Base-by-base conservation (phyloP, 2,329 filamentous ascomycete species). In the Colletotrichum melonis region DNA sequence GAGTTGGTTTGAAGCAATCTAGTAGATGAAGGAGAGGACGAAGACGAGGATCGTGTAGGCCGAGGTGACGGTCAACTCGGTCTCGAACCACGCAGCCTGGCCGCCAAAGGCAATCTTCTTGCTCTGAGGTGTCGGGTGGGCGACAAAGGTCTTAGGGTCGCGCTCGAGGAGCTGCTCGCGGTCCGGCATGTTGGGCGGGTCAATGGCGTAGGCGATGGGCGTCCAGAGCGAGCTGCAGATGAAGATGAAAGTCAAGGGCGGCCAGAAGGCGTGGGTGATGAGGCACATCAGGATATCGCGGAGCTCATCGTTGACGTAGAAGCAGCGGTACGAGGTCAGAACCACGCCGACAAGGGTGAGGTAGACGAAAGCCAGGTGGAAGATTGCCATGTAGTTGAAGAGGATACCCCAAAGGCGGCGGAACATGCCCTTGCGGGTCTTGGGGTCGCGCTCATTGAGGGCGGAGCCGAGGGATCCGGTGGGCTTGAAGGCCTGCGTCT, bases 221-320 rank as follows among this genome's bases (percentile, higher is more conserved):
- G 86, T 89, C 88, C 88, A 91, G 30, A 89, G 81, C 1, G 88
- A 88, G 63, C 83, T 86, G 82, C 86, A 86, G 60, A 88, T 84
- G 77, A 88, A 88, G 56, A 90, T 76, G 81, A 89, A 91, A 0
- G 88, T 87, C 56, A 91, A 77, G 0, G 90, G 90, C 6, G 89
- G 89, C 90, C 90, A 92, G 81, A 88, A 89, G 14, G 88, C 89
- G 78, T 91, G 89, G 0, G 89, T 91, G 54, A 92, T 78, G 4
- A 92, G 82, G 75, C 85, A 86, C 60, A 88, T 77, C 19, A 90
- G 81, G n/a, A 86, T 80, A 11, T 84, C 82, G 74, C 80, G 80
- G 42, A 81, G 79, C 5, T 79, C 78, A 24, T 81, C 77, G 28
- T 85, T 79, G 19, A 82, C 77, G 46, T 82, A 78, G 76, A 88